Conservation (phyloP, 495 filamentous ascomycete species). For the Penicillium soppii region DNA sequence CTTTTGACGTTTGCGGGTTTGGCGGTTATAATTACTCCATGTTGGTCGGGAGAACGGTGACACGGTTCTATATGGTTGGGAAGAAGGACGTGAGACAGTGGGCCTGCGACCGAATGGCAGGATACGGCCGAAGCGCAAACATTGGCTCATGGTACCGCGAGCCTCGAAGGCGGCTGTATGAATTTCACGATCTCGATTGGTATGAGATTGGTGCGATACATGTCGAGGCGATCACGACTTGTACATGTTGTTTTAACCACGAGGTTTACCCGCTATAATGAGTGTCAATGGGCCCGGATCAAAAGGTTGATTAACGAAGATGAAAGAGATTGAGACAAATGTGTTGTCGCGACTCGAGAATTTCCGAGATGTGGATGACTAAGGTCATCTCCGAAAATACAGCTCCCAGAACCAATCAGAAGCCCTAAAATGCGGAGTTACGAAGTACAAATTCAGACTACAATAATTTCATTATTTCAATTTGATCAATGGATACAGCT, state of each 20-base stretch:
- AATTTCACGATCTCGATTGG: conserved; percentile 37
- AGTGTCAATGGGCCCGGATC: background rate
- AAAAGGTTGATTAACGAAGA: background rate
- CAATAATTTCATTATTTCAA: no score
- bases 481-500: no score
- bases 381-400: conserved; percentile 3
- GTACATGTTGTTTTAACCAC: conserved; percentile 16
- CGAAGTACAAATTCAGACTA: background rate
- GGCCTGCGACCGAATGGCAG: conserved; percentile 34
- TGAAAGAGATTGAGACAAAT: background rate
- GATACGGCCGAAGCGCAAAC: conserved; percentile 37
- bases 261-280: background rate
- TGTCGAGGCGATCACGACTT: conserved; percentile 31
- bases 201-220: conserved; percentile 33
- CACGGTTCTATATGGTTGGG: conserved; percentile 6
- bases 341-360: conserved; percentile 4
- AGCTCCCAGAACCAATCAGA: conserved; percentile 6
- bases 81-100: conserved; percentile 6
- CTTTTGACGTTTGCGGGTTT: background rate
- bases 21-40: background rate
- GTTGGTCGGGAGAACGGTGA: conserved; percentile 6
- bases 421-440: conserved; percentile 7
- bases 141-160: conserved; percentile 48
- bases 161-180: conserved; percentile 29
- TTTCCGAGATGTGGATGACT: conserved; percentile 5